phyloP scores from a whole-genome alignment of 1,139 yeast genomes.

The Hyphopichia buzzinii region DNA sequence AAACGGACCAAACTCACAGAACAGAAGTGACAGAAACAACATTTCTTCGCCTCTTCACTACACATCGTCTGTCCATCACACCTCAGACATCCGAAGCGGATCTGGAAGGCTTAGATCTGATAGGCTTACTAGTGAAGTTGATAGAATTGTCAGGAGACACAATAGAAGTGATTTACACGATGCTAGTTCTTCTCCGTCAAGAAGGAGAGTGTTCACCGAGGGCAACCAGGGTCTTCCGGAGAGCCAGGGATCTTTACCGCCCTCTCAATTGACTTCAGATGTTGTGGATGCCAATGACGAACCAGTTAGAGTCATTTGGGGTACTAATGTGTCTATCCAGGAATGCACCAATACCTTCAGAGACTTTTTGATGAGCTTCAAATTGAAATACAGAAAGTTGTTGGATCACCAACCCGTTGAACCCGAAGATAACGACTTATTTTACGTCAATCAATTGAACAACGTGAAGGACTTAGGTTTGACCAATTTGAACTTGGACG shows the following conservation, averaged over 20 bases:
- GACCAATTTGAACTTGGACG: conserved; percentile 81
- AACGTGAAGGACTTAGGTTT: conserved; percentile 77
- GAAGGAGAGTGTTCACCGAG: conserved; percentile 35
- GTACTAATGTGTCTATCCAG: conserved; percentile 91
- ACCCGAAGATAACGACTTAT: conserved; percentile 68
- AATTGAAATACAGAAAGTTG: conserved; percentile 67
- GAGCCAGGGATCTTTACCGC: conserved; percentile 14
- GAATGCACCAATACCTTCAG: conserved; percentile 81
- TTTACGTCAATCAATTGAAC: conserved; percentile 70
- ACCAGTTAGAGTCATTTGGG: conserved; percentile 94
- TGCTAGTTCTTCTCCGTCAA: conserved; percentile 39
- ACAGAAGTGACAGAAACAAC: conserved; percentile 18
- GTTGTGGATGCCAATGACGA: conserved; percentile 42
- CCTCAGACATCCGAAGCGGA: conserved; percentile 27
- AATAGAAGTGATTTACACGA: conserved; percentile 46
- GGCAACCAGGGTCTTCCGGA: conserved; percentile 11
- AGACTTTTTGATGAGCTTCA: conserved; percentile 80
- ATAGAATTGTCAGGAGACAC: conserved; percentile 41
- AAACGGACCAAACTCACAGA: conserved; percentile 18
- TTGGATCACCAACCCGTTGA: conserved; percentile 36
- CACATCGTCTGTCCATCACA: conserved; percentile 41
- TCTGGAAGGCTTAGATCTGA: conserved; percentile 25
- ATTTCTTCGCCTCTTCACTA: conserved; percentile 48
- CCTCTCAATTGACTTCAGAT: conserved; percentile 21
- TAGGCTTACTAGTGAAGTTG: conserved; percentile 41